Percentiles rank a stretch among this genome's conserved stretches.
Conservation (phyloP, 305 asterid genomes). For the Fraxinus ornus region DNA sequence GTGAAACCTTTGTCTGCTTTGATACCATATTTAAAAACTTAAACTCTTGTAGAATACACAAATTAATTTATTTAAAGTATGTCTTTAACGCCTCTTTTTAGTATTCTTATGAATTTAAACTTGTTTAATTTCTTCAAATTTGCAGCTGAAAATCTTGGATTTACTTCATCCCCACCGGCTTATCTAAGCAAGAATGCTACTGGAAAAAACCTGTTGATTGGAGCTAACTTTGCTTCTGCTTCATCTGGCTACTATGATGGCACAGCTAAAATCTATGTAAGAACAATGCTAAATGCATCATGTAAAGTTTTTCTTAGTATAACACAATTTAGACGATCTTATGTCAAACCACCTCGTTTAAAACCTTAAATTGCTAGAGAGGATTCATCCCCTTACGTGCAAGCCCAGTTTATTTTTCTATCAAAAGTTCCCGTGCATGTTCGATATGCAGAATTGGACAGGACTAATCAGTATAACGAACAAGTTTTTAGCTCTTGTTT, state of each 20-base stretch:
- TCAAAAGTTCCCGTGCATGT: not conserved
- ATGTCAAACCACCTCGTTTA: not conserved
- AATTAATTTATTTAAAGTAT: not conserved
- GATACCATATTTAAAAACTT: not conserved
- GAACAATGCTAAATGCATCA: not conserved
- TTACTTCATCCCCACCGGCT: constrained; percentile 67
- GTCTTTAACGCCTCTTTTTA: not conserved
- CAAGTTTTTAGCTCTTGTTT: not conserved
- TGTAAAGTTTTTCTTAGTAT: not conserved
- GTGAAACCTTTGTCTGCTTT: not conserved
- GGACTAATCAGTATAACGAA: not conserved
- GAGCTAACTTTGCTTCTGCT: constrained; percentile 88
- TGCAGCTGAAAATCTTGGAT: constrained; percentile 88
- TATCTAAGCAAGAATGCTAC: constrained; percentile 63
- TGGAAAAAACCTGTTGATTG: constrained; percentile 54
- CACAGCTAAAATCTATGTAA: constrained; percentile 68
- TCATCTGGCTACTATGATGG: constrained; percentile 76
- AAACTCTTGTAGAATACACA: not conserved
- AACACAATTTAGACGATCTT: not conserved
- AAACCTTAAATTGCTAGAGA: not conserved
- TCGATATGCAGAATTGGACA: not conserved
- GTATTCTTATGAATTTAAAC: not conserved
- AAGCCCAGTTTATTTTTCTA: not conserved
- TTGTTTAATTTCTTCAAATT: not conserved
- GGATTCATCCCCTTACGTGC: not conserved